These are phyloP conservation scores for Boletus huronensis DNA, from an alignment of 768 basidiomycete species.

Conservation along the genomic window DNA sequence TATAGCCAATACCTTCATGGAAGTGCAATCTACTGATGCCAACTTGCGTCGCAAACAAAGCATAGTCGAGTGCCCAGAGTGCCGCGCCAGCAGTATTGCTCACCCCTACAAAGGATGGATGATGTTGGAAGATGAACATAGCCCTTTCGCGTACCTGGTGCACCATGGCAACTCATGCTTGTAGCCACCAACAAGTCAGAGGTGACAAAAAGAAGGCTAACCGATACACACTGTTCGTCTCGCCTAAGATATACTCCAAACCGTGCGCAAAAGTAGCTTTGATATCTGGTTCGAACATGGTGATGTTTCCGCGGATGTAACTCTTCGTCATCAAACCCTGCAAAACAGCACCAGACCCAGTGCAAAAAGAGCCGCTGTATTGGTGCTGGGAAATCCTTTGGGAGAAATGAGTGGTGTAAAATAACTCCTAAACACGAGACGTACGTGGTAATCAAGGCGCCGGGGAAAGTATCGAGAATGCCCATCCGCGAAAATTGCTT, in stretches of 20 bases:
- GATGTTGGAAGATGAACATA: neutral
- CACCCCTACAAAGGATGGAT: constrained; percentile 39
- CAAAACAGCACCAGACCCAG: constrained; percentile 49
- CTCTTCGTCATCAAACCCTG: constrained; percentile 66
- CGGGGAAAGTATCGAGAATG: constrained; percentile 46
- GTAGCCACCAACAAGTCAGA: constrained; percentile 2
- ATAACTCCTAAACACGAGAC: constrained; percentile 13
- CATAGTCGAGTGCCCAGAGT: constrained; percentile 66
- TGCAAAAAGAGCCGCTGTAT: constrained; percentile 60
- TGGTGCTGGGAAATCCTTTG: constrained; percentile 40
- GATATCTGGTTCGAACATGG: constrained; percentile 51
- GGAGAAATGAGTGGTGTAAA: neutral
- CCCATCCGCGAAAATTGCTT: constrained; percentile 53
- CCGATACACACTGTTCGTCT: constrained; percentile 51
- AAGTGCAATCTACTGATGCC: constrained; percentile 56
- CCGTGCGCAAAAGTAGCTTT: constrained; percentile 42
- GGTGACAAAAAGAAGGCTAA: constrained; percentile 6
- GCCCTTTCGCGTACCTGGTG: constrained; percentile 19
- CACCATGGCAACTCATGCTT: constrained; percentile 38
- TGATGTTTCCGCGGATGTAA: constrained; percentile 54
- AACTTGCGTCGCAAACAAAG: constrained; percentile 53
- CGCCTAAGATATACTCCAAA: constrained; percentile 59
- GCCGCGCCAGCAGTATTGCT: constrained; percentile 71
- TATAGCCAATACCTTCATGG: constrained; percentile 68
- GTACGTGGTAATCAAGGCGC: constrained; percentile 51